Evolutionary conservation across 169 alveolate species (phyloP), one percentile per base, ranked within the genome.

Genomic region (Besnoitia besnoiti): DNA sequence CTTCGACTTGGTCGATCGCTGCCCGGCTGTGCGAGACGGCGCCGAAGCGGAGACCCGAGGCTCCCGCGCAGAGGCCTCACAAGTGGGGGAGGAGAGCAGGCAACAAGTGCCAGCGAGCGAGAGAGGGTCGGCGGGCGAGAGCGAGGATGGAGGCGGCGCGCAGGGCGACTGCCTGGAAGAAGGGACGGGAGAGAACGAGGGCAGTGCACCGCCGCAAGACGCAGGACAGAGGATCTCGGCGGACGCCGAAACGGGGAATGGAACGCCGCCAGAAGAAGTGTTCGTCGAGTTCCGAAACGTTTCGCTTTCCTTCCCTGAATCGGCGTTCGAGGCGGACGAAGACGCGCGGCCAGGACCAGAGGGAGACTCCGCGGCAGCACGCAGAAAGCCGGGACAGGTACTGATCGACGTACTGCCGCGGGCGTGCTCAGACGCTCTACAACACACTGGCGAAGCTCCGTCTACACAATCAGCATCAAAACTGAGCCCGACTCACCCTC

Each of bases 1-100:
- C 51, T 90, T 90, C 75, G 85, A 80, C 46, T 61, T 90, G 50
- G 84, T 90, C 24, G 93, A 90, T 85, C 80, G 80, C 80, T 2
- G 2, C 44, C 44, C 80, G 14, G 80, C 80, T 2, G n/a, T 35
- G 42, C 46, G n/a, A 67, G 80, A 67, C 10, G 44, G 44, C 12
- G 67, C 12, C 4, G 67, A 16, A 5, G 67, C 1, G 67, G 33
- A n/a, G n/a, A n/a, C n/a, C n/a, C n/a, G n/a, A n/a, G n/a, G n/a
- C n/a, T n/a, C n/a, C n/a, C n/a, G n/a, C n/a, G n/a, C n/a, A n/a
- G n/a, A n/a, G n/a, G n/a, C n/a, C n/a, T n/a, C n/a, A 55, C n/a
- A 55, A 19, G 24, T 1, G 30, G 67, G 24, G 3, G 27, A 0
- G 67, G 67, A 55, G 30, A 55, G n/a, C 12, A 16, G n/a, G n/a